Conservation (phyloP, 441 rosid species). For the Codiaeum variegatum region DNA sequence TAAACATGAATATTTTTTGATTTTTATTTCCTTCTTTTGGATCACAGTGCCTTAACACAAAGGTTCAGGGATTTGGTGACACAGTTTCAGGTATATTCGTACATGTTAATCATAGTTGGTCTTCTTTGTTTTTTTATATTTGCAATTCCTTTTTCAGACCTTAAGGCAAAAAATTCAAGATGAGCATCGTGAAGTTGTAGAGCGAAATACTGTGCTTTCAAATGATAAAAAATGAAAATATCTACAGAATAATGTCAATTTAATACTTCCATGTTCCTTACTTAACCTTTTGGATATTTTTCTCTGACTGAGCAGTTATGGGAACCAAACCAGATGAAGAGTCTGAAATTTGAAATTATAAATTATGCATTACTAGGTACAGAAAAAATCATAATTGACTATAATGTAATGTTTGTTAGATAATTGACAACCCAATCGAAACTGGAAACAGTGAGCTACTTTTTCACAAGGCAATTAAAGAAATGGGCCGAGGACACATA, state of each 20-base stretch:
- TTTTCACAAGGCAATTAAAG: constrained; percentile 86
- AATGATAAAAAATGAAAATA: not conserved
- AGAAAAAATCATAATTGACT: constrained; percentile 23
- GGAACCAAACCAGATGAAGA: constrained; percentile 70
- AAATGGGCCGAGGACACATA: constrained; percentile 92
- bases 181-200: constrained; percentile 88
- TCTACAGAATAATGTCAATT: not conserved
- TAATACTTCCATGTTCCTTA: not conserved
- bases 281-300: constrained; percentile 10
- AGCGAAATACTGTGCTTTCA: constrained; percentile 35
- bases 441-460: constrained; percentile 94
- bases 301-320: constrained; percentile 41
- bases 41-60: constrained; percentile 59
- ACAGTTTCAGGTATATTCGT: constrained; percentile 69
- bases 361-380: constrained; percentile 9
- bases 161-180: constrained; percentile 78
- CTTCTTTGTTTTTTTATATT: constrained; percentile 22
- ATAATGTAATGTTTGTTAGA: constrained; percentile 35
- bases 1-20: not conserved
- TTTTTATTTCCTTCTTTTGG: not conserved
- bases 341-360: constrained; percentile 18
- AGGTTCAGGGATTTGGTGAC: constrained; percentile 71
- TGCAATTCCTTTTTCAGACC: constrained; percentile 41
- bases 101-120: not conserved
- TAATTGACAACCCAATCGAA: constrained; percentile 79